Evolutionary conservation across 1,139 yeast genomes (phyloP).

Genomic region (Pichia norvegensis): DNA sequence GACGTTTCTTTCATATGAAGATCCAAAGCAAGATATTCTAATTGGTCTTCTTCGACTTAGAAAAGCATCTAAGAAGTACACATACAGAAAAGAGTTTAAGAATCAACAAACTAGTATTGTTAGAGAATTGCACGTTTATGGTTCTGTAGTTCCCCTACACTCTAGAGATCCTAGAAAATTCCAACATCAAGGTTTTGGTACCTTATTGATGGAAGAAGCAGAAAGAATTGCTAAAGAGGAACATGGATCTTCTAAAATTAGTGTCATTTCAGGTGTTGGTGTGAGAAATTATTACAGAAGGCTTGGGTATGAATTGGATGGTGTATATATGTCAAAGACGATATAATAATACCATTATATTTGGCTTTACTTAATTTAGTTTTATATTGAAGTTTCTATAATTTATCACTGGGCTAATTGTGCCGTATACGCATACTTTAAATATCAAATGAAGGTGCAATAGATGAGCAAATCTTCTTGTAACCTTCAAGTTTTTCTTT

Average conservation of each 20-base stretch:
- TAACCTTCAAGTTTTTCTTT: conserved; percentile 30
- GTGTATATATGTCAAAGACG: conserved; percentile 88
- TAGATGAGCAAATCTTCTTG: conserved; percentile 33
- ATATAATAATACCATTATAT: too few relatives aligned
- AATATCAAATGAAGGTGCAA: conserved; percentile 34
- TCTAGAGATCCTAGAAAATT: conserved; percentile 96
- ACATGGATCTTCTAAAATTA: conserved; percentile 84
- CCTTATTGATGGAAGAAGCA: conserved; percentile 96
- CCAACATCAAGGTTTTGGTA: conserved; percentile 99
- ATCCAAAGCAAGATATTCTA: conserved; percentile 91
- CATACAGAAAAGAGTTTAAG: conserved; percentile 83
- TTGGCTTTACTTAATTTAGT: too few relatives aligned
- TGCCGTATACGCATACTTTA: too few relatives aligned
- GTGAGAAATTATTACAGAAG: conserved; percentile 92
- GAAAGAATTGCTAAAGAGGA: conserved; percentile 92
- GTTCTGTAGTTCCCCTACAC: conserved; percentile 94
- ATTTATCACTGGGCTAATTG: too few relatives aligned
- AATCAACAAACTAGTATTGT: conserved; percentile 85
- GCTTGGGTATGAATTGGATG: conserved; percentile 85
- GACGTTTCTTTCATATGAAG: conserved; percentile 91
- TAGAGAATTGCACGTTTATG: conserved; percentile 93
- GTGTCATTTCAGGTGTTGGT: conserved; percentile 96
- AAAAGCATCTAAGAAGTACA: conserved; percentile 80
- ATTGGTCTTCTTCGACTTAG: conserved; percentile 86
- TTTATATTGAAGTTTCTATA: too few relatives aligned